Evolutionary conservation across 148 eudicot species (phyloP), one percentile per base, ranked within the genome.

Genomic region (Silene conica): DNA sequence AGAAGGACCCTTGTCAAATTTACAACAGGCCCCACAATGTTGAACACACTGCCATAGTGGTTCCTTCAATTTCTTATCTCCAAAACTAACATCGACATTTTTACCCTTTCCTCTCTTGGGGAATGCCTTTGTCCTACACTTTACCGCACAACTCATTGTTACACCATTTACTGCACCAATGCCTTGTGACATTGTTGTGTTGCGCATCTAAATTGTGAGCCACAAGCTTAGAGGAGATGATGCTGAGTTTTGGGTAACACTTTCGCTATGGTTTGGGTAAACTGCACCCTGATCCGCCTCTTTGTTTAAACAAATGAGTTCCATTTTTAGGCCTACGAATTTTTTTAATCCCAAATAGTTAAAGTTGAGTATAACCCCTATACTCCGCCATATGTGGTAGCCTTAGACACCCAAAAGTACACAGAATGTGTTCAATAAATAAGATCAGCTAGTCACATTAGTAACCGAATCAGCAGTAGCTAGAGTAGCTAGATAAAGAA

Each of bases 21-120:
- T 94, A 76, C 98, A 94, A 72, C 98, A 94, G 13, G 98, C 98
- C 31, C 98, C 98, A 78, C 98, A 94, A 5, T 68, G 77, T 77
- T 88, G 62, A 7, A 89, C 84, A 78, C 98, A 94, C 77, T 87
- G 88, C 98, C 98, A 94, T 70, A 71, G 71, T 16, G 87, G 86
- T 15, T 89, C 92, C 76, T 88, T 85, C 75, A 71, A 80, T 76
- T 83, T 65, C 68, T 69, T 78, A 28, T 80, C 82, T 21, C 89
- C 84, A 77, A 91, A 91, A 5, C 97, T 89, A 1, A 11, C 78
- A 80, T 72, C 76, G n/a, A 80, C 73, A 12, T 21, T 71, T 23
- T 72, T 80, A 25, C 46, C 70, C 76, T 72, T 80, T 43, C 18
- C 56, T 12, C 8, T 57, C 3, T 69, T 74, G 5, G 76, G 65